Evolutionary conservation across 2,329 filamentous ascomycete species (phyloP).

Genomic region (Diplocarpon mali): DNA sequence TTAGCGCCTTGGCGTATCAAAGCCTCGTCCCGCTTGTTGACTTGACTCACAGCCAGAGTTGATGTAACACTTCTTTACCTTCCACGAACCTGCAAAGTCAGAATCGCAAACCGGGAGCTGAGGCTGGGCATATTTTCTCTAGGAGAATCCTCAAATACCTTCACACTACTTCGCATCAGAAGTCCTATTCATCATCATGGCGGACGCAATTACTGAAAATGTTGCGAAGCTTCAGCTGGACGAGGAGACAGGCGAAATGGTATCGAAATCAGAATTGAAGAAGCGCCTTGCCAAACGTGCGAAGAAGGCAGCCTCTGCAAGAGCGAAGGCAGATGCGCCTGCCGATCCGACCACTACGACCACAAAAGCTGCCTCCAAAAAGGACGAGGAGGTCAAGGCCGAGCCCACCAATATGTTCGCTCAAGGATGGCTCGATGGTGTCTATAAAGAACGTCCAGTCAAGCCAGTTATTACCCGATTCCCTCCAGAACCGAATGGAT

Average conservation of each 20-base stretch:
- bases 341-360: constrained; percentile 14
- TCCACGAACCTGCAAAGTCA: not conserved
- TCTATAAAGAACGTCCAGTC: constrained; percentile 56
- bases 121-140: no score
- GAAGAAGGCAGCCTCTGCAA: constrained; percentile 43
- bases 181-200: constrained; percentile 29
- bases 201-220: constrained; percentile 33
- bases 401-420: constrained; percentile 53
- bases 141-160: not conserved
- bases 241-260: constrained; percentile 54
- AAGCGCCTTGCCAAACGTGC: constrained; percentile 47
- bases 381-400: constrained; percentile 28
- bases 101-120: no score
- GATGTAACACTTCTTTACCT: not conserved
- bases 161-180: not conserved
- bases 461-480: constrained; percentile 60
- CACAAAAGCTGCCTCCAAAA: constrained; percentile 18
- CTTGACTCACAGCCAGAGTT: constrained; percentile 6
- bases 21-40: not conserved
- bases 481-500: constrained; percentile 85
- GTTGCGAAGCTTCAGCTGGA: constrained; percentile 50
- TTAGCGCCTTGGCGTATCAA: not conserved
- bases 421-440: constrained; percentile 62
- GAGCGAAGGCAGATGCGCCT: constrained; percentile 37
- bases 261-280: constrained; percentile 53